Conservation (phyloP, 768 basidiomycete genomes). For the Lyophyllum decastes region DNA sequence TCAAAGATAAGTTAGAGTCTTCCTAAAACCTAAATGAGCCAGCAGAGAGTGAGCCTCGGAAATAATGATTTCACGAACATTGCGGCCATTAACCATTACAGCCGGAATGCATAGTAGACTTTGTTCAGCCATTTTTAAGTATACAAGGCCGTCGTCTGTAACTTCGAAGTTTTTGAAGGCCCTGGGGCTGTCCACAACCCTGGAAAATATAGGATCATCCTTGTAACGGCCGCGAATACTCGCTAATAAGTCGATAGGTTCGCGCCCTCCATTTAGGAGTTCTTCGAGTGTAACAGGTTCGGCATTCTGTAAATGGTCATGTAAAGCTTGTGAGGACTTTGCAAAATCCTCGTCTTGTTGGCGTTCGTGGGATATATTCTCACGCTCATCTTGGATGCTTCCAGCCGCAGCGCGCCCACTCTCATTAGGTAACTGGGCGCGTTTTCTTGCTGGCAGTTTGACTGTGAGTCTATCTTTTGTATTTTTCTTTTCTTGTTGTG, state of each 20-base stretch:
- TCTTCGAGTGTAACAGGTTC: background rate
- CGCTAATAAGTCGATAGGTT: slow-evolving; percentile 6
- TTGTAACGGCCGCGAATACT: slow-evolving; percentile 9
- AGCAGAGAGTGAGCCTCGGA: slow-evolving; percentile 1
- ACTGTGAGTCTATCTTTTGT: background rate
- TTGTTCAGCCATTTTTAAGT: background rate
- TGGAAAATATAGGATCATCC: slow-evolving; percentile 8
- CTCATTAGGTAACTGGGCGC: background rate
- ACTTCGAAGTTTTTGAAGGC: slow-evolving; percentile 8
- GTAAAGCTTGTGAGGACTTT: background rate
- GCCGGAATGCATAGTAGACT: slow-evolving; percentile 17
- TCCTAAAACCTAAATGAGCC: slow-evolving; percentile 29
- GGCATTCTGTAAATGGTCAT: background rate
- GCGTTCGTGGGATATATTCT: background rate
- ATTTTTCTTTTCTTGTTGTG: background rate
- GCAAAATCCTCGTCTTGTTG: background rate
- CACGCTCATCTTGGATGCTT: background rate
- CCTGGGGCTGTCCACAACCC: slow-evolving; percentile 1
- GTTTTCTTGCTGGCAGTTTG: background rate
- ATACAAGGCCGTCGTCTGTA: background rate
- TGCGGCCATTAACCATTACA: slow-evolving; percentile 8
- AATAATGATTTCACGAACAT: slow-evolving; percentile 27
- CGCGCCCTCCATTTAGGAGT: background rate
- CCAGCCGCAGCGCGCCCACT: background rate
- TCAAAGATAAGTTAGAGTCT: slow-evolving; percentile 29